These are phyloP conservation scores for Afroboletus lepidellus DNA, from an alignment of 1,284 basidiomycete genomes.

Conservation along the genomic window DNA sequence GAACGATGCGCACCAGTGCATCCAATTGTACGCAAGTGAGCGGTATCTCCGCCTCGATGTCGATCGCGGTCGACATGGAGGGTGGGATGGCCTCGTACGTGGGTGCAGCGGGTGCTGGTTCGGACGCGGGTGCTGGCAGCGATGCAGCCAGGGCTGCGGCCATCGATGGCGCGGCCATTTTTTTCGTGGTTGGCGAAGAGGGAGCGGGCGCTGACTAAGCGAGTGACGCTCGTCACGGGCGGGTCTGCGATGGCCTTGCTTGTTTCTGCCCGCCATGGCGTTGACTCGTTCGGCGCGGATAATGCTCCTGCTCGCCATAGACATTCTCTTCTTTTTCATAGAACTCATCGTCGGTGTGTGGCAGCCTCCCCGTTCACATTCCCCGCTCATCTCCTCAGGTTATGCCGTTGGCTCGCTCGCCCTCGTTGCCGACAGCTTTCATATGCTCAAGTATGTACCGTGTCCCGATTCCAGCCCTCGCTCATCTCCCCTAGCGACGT, in stretches of 20 bases:
- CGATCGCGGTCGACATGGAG: slow-evolving; percentile 86
- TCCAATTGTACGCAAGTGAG: slow-evolving; percentile 79
- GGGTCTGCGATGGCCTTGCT: neutral
- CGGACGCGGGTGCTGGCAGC: slow-evolving; percentile 63
- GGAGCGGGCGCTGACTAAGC: slow-evolving; percentile 24
- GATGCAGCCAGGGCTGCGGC: slow-evolving; percentile 85
- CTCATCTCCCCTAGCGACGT: slow-evolving; percentile 68
- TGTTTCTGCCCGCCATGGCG: slow-evolving; percentile 38
- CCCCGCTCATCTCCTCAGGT: slow-evolving; percentile 44
- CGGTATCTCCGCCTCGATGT: slow-evolving; percentile 86
- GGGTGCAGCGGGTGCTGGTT: slow-evolving; percentile 59
- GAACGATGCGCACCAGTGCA: slow-evolving; percentile 64
- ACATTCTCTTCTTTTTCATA: slow-evolving; percentile 89
- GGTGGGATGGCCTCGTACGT: slow-evolving; percentile 81
- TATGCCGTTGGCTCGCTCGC: slow-evolving; percentile 94
- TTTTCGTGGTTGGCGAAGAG: neutral
- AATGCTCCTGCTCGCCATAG: slow-evolving; percentile 79
- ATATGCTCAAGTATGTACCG: slow-evolving; percentile 87
- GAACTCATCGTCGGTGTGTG: slow-evolving; percentile 80
- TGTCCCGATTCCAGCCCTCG: neutral
- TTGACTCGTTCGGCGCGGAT: slow-evolving; percentile 78
- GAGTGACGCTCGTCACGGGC: too few species aligned
- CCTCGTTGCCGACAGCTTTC: slow-evolving; percentile 95
- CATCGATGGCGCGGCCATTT: slow-evolving; percentile 75
- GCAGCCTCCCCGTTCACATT: neutral